These are phyloP conservation scores for Boletus fagicola DNA, from an alignment of 768 basidiomycete species.

Conservation along the genomic window DNA sequence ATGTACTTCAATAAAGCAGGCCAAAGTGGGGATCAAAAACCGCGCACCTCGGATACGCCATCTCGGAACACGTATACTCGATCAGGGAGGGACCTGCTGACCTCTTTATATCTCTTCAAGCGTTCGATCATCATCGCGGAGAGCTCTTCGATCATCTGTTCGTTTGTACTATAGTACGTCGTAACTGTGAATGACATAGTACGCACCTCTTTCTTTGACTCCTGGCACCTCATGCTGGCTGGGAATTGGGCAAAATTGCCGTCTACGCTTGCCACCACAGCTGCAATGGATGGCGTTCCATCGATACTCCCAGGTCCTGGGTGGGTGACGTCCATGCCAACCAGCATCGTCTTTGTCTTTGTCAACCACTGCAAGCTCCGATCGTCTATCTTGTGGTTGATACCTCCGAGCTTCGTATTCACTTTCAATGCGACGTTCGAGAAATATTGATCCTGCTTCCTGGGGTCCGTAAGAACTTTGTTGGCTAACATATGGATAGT, in stretches of 20 bases:
- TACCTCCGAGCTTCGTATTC: constrained; percentile 79
- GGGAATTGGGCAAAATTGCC: constrained; percentile 73
- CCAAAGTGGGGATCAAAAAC: neutral
- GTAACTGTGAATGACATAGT: neutral
- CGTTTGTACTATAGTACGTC: neutral
- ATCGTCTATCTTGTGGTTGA: constrained; percentile 72
- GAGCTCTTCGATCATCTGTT: constrained; percentile 73
- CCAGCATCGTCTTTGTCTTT: constrained; percentile 72
- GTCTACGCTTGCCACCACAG: constrained; percentile 77
- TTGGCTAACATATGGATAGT: constrained; percentile 67
- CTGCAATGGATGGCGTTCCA: constrained; percentile 81
- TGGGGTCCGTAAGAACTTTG: constrained; percentile 56
- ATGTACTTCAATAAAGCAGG: neutral
- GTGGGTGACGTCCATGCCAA: constrained; percentile 85
- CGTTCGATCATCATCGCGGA: constrained; percentile 70
- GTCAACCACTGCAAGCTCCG: constrained; percentile 61
- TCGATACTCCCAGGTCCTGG: constrained; percentile 62
- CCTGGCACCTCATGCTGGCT: constrained; percentile 67
- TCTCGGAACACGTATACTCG: constrained; percentile 75
- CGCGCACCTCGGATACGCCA: constrained; percentile 73
- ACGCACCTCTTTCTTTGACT: constrained; percentile 33
- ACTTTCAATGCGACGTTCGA: constrained; percentile 81
- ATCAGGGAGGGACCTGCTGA: constrained; percentile 58
- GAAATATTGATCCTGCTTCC: constrained; percentile 74
- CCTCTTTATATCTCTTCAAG: constrained; percentile 52